Base-by-base conservation (phyloP, 805 yeast species). In the Wickerhamiella azyma region DNA sequence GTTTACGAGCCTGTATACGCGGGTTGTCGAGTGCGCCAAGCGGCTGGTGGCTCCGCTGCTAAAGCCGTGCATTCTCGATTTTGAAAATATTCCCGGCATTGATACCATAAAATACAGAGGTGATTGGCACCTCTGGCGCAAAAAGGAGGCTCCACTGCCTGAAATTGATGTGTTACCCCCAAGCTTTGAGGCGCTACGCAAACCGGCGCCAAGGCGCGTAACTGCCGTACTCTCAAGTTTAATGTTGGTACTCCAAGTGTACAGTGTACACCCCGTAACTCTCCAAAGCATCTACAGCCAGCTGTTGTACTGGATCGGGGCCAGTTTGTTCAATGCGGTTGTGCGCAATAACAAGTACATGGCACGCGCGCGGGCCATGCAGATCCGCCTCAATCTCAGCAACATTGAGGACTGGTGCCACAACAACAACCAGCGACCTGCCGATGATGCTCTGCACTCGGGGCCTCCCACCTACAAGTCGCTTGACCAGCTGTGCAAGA, bases 401-500 rank as follows among this genome's bases (percentile, higher is more conserved):
- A 74, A 82, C 5, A 64, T 92, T 38, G 96, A 92, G 62, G 96
- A 92, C 58, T 92, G 99, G 99, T 73, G 89, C 26, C 74, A 94
- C 49, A 69, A 75, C 5, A 81, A 79, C 53, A 76, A 77, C 55
- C 66, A 72, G 52, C 68, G 68, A 26, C 75, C 76, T 11, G 62
- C 60, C 46, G 53, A 61, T 19, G 58, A 54, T 43, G 55, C 54
- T 43, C 5, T 36, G 14, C 45, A 42, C 24, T 26, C 33, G 24
- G 47, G 44, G 10, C 30, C 46, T 10, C 49, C 52, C 9, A 39
- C 38, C 14, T 83, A 81, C 59, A 75, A 74, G 43, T 68, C 85
- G 1, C 67, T 85, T 43, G 76, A 69, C 55, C 72, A 74, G 43
- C 72, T 85, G 17, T 80, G 92, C 0, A 76, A 74, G 35, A 64